phyloP scores from a whole-genome alignment of 345 rosid species.

The Diplotaxis tenuifolia region DNA sequence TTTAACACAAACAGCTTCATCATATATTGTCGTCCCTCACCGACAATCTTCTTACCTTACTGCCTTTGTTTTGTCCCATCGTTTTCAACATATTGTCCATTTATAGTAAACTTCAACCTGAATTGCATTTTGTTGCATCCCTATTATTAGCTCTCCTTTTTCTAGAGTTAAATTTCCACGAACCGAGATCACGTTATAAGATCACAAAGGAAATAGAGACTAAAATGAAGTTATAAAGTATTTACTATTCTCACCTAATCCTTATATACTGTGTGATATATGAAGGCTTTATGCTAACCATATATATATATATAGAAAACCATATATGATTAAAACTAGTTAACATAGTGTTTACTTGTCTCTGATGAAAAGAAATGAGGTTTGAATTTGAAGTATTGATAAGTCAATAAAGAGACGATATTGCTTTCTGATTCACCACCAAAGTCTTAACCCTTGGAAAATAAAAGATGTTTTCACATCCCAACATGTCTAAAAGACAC shows the following conservation, averaged over 20 bases:
- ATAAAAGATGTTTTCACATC: constrained; percentile 20
- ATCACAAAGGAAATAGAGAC: background rate
- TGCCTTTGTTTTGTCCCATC: constrained; percentile 40
- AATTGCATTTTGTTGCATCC: constrained; percentile 3
- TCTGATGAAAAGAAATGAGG: background rate
- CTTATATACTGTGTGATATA: background rate
- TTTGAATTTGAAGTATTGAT: background rate
- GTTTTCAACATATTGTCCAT: constrained; percentile 28
- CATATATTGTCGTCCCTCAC: constrained; percentile 32
- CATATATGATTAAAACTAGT: no score
- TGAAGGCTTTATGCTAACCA: background rate
- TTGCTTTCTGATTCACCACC: background rate
- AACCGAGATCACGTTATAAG: background rate
- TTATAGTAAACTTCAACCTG: constrained; percentile 23
- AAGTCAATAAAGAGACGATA: constrained; percentile 2
- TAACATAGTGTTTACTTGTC: background rate
- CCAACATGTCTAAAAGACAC: constrained; percentile 2
- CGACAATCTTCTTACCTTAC: constrained; percentile 37
- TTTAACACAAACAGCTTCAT: constrained; percentile 9
- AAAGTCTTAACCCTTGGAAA: constrained; percentile 10
- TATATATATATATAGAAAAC: no score
- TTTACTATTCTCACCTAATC: background rate
- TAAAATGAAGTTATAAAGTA: background rate
- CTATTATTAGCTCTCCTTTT: background rate
- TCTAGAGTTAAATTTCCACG: background rate